Evolutionary conservation across 805 yeast genomes (phyloP).

Genomic region (Wickerhamomyces mucosus): DNA sequence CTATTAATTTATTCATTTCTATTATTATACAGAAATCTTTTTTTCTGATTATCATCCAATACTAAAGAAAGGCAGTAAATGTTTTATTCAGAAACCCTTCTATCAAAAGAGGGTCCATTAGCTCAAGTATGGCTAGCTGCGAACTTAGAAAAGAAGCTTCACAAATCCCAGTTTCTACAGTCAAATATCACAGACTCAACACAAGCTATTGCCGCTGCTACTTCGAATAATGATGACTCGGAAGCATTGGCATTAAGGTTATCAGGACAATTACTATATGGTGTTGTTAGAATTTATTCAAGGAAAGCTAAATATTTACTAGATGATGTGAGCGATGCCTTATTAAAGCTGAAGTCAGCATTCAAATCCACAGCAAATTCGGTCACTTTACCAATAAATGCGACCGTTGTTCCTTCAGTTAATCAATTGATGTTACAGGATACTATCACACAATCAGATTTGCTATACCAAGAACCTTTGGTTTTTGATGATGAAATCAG

Average conservation of each 20-base stretch:
- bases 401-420: conserved; percentile 52
- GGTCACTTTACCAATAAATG: conserved; percentile 49
- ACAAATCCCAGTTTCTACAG: conserved; percentile 61
- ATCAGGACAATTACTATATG: conserved; percentile 79
- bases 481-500: conserved; percentile 19
- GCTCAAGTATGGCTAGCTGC: conserved; percentile 94
- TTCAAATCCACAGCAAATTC: conserved; percentile 37
- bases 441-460: conserved; percentile 70
- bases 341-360: conserved; percentile 60
- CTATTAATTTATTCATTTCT: no score
- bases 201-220: conserved; percentile 46
- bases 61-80: no score
- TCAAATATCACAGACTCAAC: conserved; percentile 65
- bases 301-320: conserved; percentile 74
- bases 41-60: no score
- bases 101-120: conserved; percentile 70
- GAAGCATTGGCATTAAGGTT: conserved; percentile 53
- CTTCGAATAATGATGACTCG: conserved; percentile 19
- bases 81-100: conserved; percentile 42
- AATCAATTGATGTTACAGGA: conserved; percentile 58
- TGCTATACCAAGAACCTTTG: conserved; percentile 57
- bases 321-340: conserved; percentile 75
- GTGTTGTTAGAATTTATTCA: conserved; percentile 80
- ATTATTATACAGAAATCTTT: no score
- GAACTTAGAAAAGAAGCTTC: conserved; percentile 67